Conservation (phyloP, 78 protist species). For the Dictyostelium citrinum region DNA sequence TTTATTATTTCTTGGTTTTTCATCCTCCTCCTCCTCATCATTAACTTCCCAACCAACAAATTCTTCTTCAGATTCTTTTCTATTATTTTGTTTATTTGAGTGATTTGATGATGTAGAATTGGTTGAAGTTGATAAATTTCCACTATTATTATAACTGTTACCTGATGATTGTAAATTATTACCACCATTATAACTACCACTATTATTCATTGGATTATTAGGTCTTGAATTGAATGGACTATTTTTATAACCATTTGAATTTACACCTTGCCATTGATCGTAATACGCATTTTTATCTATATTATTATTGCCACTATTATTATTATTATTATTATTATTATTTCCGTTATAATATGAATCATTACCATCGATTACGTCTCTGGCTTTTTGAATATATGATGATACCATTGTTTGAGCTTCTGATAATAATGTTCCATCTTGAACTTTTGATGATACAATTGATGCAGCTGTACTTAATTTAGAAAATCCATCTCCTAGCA, state of each 20-base stretch:
- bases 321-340: background rate
- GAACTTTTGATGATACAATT: slow-evolving; percentile 42
- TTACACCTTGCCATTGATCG: slow-evolving; percentile 21
- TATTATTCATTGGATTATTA: background rate
- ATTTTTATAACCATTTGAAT: slow-evolving; percentile 44
- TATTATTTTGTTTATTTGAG: background rate
- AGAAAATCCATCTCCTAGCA: slow-evolving; percentile 41
- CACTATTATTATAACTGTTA: background rate
- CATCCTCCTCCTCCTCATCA: slow-evolving; percentile 2
- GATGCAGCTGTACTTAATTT: slow-evolving; percentile 22
- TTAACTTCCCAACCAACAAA: slow-evolving; percentile 38
- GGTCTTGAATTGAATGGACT: slow-evolving; percentile 43
- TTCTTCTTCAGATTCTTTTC: slow-evolving; percentile 19
- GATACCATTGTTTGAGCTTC: slow-evolving; percentile 38
- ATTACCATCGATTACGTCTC: slow-evolving; percentile 25
- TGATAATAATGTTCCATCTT: slow-evolving; percentile 61
- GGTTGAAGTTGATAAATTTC: background rate
- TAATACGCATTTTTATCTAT: background rate
- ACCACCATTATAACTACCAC: background rate
- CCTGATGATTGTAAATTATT: background rate
- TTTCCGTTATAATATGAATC: background rate
- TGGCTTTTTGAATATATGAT: slow-evolving; percentile 61
- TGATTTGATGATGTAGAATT: background rate
- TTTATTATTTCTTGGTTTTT: background rate
- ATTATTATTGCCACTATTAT: background rate